These are phyloP conservation scores for Liquidambar formosana DNA, from an alignment of 164 flowering plant genomes.

Conservation along the genomic window DNA sequence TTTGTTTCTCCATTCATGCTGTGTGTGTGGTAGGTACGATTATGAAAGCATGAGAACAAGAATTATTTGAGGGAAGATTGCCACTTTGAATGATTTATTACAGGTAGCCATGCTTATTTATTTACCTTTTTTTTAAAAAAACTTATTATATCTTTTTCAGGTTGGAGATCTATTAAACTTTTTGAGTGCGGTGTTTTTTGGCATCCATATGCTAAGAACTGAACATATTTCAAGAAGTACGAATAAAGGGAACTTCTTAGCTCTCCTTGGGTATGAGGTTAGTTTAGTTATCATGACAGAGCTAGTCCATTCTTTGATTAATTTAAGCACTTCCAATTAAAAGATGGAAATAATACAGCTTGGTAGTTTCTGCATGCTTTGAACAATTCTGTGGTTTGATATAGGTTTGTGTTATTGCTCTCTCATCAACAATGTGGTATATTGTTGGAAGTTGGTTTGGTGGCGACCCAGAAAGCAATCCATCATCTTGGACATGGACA, in stretches of 20 bases:
- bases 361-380: constrained; percentile 6
- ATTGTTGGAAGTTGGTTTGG: constrained; percentile 38
- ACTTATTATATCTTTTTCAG: constrained; percentile 34
- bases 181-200: constrained; percentile 80
- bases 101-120: constrained; percentile 2
- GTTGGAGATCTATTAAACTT: constrained; percentile 82
- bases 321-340: not conserved
- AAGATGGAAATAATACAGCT: not conserved
- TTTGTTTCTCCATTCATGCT: constrained; percentile 5
- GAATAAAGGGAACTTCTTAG: constrained; percentile 49
- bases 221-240: constrained; percentile 74
- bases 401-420: constrained; percentile 64
- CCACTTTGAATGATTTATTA: not conserved
- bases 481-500: constrained; percentile 55
- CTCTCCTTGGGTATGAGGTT: constrained; percentile 89
- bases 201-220: constrained; percentile 84
- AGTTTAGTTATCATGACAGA: constrained; percentile 10
- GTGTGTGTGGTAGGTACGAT: not conserved
- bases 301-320: not conserved
- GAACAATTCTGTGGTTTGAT: constrained; percentile 7
- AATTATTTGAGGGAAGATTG: not conserved
- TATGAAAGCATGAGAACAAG: not conserved
- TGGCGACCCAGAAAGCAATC: constrained; percentile 27
- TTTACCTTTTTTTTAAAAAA: not conserved
- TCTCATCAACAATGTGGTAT: constrained; percentile 63